Base-by-base conservation (phyloP, 2,329 filamentous ascomycete species). In the Fusarium tanahbumbuense region DNA sequence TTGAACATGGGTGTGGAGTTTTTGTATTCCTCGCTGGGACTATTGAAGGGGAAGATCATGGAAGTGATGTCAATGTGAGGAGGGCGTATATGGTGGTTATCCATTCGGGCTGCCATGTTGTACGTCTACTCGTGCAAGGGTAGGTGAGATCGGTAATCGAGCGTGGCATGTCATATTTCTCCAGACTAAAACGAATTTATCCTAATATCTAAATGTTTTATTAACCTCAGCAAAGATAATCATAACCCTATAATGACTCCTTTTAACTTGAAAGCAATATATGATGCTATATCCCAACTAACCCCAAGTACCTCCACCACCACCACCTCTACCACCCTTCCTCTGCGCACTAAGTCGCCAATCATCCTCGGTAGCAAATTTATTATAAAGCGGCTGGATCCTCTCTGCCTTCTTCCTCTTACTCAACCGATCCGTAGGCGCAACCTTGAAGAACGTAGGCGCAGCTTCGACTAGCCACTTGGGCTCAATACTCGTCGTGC, bases 381-480 rank as follows among this genome's bases (percentile, higher is more conserved):
- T 92, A 79, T 98, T 98, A 79, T 98, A 94, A 81, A 99, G 81
- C 45, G 96, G 96, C 84, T 97, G 93, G 58, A 99, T 98, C 60
- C 95, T 87, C 85, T 99, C 96, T 0, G 93, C 93, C 85, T 93
- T 92, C 88, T 97, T 96, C 76, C 96, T 85, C 86, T 97, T 98
- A 70, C 92, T 95, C 76, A 99, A 81, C 59, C 89, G 86, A 78
- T 98, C 93, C 37, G 92, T 95, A 1, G 93, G 90, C 20, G 96
- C 95, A 7, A 98, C 93, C 86, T 97, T 97, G 89, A 98, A 99
- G 84, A 98, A 99, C 0, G 94, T 98, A 12, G 97, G 96, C n/a
- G 97, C 96, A 15, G 94, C 95, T 76, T 98, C 94, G 2, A 98
- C 94, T 23, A 99, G 87, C 89, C 89, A 92, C 77, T 97, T 97